phyloP scores from a whole-genome alignment of 2,329 filamentous ascomycete genomes.

The Shiraia sp. region DNA sequence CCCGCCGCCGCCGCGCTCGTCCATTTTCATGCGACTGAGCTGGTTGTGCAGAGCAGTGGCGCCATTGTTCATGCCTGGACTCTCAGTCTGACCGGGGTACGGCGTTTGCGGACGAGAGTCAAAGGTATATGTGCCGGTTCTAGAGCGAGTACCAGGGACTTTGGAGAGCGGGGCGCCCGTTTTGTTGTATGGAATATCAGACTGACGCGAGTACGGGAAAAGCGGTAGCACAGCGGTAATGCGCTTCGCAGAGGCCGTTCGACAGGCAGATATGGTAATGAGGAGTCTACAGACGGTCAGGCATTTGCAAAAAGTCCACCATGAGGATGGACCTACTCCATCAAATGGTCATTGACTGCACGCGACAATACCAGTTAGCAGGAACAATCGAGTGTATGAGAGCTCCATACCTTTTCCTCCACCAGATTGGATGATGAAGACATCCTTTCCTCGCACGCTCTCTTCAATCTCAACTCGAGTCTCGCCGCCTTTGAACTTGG shows the following conservation, averaged over 20 bases:
- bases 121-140: constrained; percentile 72
- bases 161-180: constrained; percentile 83
- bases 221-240: constrained; percentile 93
- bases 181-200: constrained; percentile 97
- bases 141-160: constrained; percentile 48
- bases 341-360: constrained; percentile 87
- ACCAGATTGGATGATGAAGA: constrained; percentile 92
- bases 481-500: constrained; percentile 94
- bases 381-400: background rate
- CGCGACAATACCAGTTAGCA: constrained; percentile 19
- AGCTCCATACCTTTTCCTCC: constrained; percentile 64
- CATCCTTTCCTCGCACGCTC: constrained; percentile 96
- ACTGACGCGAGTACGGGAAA: constrained; percentile 96
- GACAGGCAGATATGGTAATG: constrained; percentile 98
- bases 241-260: constrained; percentile 86
- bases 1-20: constrained; percentile 54
- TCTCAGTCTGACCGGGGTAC: constrained; percentile 70
- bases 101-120: constrained; percentile 91
- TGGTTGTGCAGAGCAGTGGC: constrained; percentile 72
- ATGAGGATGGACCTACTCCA: constrained; percentile 61
- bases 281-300: constrained; percentile 60
- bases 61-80: constrained; percentile 67
- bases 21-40: constrained; percentile 69
- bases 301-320: constrained; percentile 25
- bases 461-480: constrained; percentile 95